These are phyloP conservation scores for Suillus subluteus DNA, from an alignment of 768 basidiomycete species.

Conservation along the genomic window DNA sequence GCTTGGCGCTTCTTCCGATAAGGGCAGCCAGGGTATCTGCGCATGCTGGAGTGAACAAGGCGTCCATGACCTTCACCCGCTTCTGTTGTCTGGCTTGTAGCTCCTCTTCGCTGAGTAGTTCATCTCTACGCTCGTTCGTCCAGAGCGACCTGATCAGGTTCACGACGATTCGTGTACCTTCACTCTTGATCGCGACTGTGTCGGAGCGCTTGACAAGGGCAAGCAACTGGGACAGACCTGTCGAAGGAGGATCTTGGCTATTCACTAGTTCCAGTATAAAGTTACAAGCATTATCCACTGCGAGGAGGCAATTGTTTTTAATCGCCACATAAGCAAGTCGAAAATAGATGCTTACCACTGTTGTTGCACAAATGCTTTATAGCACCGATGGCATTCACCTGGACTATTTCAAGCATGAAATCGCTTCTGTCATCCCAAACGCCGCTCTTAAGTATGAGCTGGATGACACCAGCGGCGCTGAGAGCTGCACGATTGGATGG, in stretches of 20 bases:
- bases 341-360: conserved; percentile 52
- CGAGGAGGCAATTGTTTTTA: conserved; percentile 18
- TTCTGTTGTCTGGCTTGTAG: conserved; percentile 48
- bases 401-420: conserved; percentile 81
- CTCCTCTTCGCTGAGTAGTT: conserved; percentile 35
- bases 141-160: conserved; percentile 83
- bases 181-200: conserved; percentile 81
- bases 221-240: conserved; percentile 70
- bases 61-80: conserved; percentile 55
- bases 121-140: conserved; percentile 48
- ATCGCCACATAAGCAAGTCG: conserved; percentile 46
- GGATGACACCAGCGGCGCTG: conserved; percentile 64
- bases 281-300: conserved; percentile 49
- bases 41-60: conserved; percentile 55
- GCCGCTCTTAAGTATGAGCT: conserved; percentile 59
- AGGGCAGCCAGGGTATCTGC: conserved; percentile 69
- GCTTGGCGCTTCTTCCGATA: conserved; percentile 75
- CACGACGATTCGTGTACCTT: conserved; percentile 87
- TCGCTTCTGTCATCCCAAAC: conserved; percentile 77
- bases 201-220: conserved; percentile 79
- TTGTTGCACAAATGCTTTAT: conserved; percentile 87
- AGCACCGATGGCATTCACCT: conserved; percentile 85
- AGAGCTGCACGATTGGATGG: conserved; percentile 61
- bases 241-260: conserved; percentile 35
- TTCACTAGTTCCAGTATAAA: conserved; percentile 52